phyloP scores from a whole-genome alignment of 2,329 filamentous ascomycete genomes.

The Beauveria sp. region DNA sequence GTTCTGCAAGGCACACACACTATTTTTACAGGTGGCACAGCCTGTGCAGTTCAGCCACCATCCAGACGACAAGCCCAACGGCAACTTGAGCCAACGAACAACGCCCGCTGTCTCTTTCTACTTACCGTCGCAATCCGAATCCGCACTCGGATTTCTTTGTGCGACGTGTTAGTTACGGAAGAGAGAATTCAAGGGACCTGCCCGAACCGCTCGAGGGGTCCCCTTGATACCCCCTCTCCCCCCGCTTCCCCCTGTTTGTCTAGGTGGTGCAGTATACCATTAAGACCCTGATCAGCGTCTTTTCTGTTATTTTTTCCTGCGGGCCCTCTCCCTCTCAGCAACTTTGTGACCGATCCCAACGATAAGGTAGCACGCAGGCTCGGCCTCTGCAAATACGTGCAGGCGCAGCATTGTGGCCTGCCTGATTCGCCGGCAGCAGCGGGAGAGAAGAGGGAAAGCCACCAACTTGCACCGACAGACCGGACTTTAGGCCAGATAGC shows the following conservation, averaged over 20 bases:
- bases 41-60: not conserved
- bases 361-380: not conserved
- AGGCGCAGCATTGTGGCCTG: not conserved
- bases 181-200: not conserved
- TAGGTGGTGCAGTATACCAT: not conserved
- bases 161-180: not conserved
- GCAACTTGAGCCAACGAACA: not conserved
- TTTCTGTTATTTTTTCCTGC: not conserved
- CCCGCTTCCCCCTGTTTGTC: not conserved
- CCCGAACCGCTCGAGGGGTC: not conserved
- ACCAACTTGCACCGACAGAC: not conserved
- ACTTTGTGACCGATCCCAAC: not conserved
- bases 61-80: not conserved
- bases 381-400: not conserved
- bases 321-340: not conserved
- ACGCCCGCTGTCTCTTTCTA: too few relatives aligned
- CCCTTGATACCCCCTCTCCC: not conserved
- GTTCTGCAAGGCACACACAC: constrained; percentile 4
- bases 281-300: constrained; percentile 5
- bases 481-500: not conserved
- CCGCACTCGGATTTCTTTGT: not conserved
- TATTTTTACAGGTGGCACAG: not conserved
- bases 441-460: not conserved
- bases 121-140: too few relatives aligned
- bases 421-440: not conserved